A percentile compares a stretch with the other conserved stretches of the same genome.
These are phyloP conservation scores for Zygosaccharomyces sapae DNA, from an alignment of 1,139 yeast genomes.

Conservation along the genomic window DNA sequence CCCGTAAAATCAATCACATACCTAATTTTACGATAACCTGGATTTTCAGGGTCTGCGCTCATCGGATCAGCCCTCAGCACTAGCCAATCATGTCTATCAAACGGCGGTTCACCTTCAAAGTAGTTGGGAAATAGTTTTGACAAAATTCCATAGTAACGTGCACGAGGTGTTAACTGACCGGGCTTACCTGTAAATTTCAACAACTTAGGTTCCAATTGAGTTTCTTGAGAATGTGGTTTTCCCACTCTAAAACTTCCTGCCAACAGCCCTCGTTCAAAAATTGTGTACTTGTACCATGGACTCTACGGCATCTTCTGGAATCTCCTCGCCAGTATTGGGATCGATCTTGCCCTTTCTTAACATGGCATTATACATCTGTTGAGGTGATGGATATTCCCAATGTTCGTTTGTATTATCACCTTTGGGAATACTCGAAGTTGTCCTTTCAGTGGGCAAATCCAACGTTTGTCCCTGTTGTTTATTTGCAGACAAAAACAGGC, in stretches of 20 bases:
- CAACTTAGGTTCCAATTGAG: slow-evolving; percentile 66
- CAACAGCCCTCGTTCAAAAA: slow-evolving; percentile 95
- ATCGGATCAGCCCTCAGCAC: slow-evolving; percentile 56
- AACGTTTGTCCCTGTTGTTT: slow-evolving; percentile 78
- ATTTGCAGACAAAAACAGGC: slow-evolving; percentile 69
- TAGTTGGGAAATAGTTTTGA: slow-evolving; percentile 68
- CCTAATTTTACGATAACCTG: slow-evolving; percentile 61
- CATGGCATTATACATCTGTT: slow-evolving; percentile 98
- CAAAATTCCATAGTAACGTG: slow-evolving; percentile 60
- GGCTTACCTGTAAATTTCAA: slow-evolving; percentile 91
- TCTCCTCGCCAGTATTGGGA: slow-evolving; percentile 47
- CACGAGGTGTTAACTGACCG: slow-evolving; percentile 82
- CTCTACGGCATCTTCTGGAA: slow-evolving; percentile 94
- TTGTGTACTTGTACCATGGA: slow-evolving; percentile 97
- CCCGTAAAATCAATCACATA: slow-evolving; percentile 97
- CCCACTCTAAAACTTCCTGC: slow-evolving; percentile 94
- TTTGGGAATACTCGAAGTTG: slow-evolving; percentile 80
- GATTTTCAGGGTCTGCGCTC: slow-evolving; percentile 35
- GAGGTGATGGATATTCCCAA: slow-evolving; percentile 99
- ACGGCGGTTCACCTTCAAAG: slow-evolving; percentile 79
- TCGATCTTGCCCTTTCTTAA: slow-evolving; percentile 72
- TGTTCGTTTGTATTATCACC: slow-evolving; percentile 62
- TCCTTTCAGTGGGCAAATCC: slow-evolving; percentile 75
- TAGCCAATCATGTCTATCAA: slow-evolving; percentile 99
- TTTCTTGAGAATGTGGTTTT: slow-evolving; percentile 51